phyloP scores from a whole-genome alignment of 2,329 filamentous ascomycete species.

The Orbilia ellipsospora region DNA sequence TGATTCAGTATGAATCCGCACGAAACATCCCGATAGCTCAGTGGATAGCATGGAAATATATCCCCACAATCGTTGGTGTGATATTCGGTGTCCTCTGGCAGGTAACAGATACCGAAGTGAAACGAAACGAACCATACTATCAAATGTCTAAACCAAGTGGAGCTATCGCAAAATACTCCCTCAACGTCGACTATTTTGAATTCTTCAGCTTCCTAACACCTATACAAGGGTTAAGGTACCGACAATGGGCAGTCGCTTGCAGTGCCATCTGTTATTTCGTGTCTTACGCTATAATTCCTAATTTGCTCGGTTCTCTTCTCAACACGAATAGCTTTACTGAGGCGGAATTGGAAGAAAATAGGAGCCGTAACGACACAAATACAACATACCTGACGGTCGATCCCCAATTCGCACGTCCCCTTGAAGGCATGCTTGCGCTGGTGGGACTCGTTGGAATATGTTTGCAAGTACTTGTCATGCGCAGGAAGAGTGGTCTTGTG shows the following conservation, averaged over 20 bases:
- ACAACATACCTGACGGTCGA: conserved; percentile 60
- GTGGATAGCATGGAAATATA: conserved; percentile 74
- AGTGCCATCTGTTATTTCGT: conserved; percentile 74
- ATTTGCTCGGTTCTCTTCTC: conserved; percentile 67
- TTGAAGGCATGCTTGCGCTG: conserved; percentile 69
- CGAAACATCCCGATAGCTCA: conserved; percentile 66
- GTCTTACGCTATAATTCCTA: conserved; percentile 75
- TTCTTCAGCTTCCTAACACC: conserved; percentile 75
- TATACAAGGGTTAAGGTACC: conserved; percentile 70
- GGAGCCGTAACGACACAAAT: background rate
- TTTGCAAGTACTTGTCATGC: conserved; percentile 72
- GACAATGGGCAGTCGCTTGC: conserved; percentile 75
- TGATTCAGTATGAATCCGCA: conserved; percentile 67
- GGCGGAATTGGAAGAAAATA: conserved; percentile 1
- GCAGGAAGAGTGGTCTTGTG: conserved; percentile 73
- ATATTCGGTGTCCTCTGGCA: conserved; percentile 75
- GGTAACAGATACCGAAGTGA: conserved; percentile 74
- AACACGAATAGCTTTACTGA: conserved; percentile 31
- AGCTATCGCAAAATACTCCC: conserved; percentile 72
- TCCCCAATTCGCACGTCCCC: conserved; percentile 71
- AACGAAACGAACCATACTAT: conserved; percentile 74
- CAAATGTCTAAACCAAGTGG: conserved; percentile 71
- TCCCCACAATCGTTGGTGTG: conserved; percentile 72
- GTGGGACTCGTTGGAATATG: conserved; percentile 70
- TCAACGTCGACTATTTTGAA: conserved; percentile 80